Percentiles rank a stretch among this genome's conserved stretches.
phyloP scores from a whole-genome alignment of 495 filamentous ascomycete species.

The Immersiella caudata region DNA sequence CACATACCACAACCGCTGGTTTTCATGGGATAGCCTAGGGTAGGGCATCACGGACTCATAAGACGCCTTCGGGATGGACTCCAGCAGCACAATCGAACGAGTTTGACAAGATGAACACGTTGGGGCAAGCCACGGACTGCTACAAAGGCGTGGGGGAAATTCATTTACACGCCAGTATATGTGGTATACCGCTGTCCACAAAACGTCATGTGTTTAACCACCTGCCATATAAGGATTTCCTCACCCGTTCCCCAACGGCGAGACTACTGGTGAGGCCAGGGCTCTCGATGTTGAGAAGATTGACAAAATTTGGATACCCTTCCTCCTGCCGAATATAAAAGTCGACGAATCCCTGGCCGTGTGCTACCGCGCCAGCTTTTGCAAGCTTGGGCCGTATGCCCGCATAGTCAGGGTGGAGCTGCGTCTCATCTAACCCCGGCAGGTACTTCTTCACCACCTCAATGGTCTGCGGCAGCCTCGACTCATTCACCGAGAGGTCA shows the following conservation, averaged over 20 bases:
- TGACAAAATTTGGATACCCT: slow-evolving; percentile 84
- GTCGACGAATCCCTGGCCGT: slow-evolving; percentile 72
- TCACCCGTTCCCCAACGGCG: slow-evolving; percentile 85
- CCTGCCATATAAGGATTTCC: slow-evolving; percentile 66
- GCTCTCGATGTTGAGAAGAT: slow-evolving; percentile 92
- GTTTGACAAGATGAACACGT: too few relatives aligned
- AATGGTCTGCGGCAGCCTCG: slow-evolving; percentile 67
- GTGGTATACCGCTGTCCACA: too few relatives aligned
- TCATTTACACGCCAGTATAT: too few relatives aligned
- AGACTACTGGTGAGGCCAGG: slow-evolving; percentile 88
- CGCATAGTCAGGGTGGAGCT: slow-evolving; percentile 81
- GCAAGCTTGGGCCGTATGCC: slow-evolving; percentile 88
- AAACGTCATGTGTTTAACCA: too few relatives aligned
- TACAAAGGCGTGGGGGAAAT: too few relatives aligned
- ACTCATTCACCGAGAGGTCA: slow-evolving; percentile 50
- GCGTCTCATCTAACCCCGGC: slow-evolving; percentile 65
- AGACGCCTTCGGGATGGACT: too few relatives aligned
- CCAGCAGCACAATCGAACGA: too few relatives aligned
- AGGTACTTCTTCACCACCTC: slow-evolving; percentile 78
- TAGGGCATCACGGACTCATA: too few relatives aligned
- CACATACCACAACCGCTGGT: too few relatives aligned
- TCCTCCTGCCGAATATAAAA: slow-evolving; percentile 84
- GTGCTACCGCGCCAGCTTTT: slow-evolving; percentile 57
- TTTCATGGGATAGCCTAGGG: too few relatives aligned
- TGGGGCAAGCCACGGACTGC: too few relatives aligned